A percentile compares a stretch with the other conserved stretches of the same genome.
Conservation (phyloP, 2,329 filamentous ascomycete genomes). For the Claviceps arundinis region DNA sequence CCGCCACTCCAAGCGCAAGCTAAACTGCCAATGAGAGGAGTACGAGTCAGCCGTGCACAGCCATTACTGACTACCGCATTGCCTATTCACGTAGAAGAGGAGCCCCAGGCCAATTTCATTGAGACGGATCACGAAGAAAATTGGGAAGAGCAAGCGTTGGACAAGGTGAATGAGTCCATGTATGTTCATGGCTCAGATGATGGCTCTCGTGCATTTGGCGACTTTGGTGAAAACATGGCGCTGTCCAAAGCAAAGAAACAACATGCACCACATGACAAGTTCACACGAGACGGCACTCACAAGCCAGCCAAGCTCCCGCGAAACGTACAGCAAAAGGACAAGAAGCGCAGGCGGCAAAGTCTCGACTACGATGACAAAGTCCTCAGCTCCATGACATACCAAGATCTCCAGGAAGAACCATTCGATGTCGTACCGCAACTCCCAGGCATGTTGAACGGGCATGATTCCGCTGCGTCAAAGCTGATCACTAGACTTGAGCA, state of each 20-base stretch:
- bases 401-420: constrained; percentile 34
- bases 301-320: constrained; percentile 10
- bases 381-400: constrained; percentile 40
- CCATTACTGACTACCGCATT: not conserved
- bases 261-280: constrained; percentile 9
- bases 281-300: constrained; percentile 11
- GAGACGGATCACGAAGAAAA: constrained; percentile 10
- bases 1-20: constrained; percentile 12
- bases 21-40: constrained; percentile 26
- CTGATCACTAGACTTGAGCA: constrained; percentile 36
- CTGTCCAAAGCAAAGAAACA: constrained; percentile 13
- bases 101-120: not conserved
- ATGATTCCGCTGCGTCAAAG: constrained; percentile 24
- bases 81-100: constrained; percentile 1
- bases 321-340: constrained; percentile 12
- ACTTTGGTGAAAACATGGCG: constrained; percentile 11
- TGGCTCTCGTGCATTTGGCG: constrained; percentile 11
- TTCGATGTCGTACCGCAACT: constrained; percentile 42
- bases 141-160: constrained; percentile 11
- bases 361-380: constrained; percentile 45
- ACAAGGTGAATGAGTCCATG: constrained; percentile 9
- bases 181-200: constrained; percentile 12
- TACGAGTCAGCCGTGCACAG: constrained; percentile 5
- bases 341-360: constrained; percentile 29
- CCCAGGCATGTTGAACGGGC: constrained; percentile 21